Percentiles rank a stretch among this genome's conserved stretches.
Evolutionary conservation across 2,329 filamentous ascomycete genomes (phyloP).

Genomic region (Paracorniculantispora psalliotae): DNA sequence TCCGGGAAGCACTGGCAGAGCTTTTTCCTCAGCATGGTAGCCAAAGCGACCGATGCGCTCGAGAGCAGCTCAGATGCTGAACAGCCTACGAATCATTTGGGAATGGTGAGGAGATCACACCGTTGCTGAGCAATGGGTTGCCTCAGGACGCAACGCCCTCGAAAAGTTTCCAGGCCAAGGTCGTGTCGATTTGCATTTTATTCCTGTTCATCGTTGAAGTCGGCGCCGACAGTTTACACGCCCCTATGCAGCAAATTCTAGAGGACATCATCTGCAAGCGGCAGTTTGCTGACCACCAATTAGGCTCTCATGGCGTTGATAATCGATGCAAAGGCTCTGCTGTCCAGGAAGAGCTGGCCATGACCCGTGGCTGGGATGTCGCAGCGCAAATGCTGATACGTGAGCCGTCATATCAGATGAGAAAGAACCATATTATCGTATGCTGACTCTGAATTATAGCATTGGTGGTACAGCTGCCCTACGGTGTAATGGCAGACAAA

Average conservation of each 20-base stretch:
- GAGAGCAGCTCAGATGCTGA: no score
- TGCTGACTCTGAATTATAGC: conserved; percentile 20
- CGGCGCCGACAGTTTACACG: neutral
- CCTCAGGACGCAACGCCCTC: neutral
- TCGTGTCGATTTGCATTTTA: neutral
- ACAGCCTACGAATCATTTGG: no score
- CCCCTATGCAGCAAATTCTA: conserved; percentile 41
- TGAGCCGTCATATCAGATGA: conserved; percentile 20
- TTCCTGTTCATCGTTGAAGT: neutral
- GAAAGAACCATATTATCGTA: neutral
- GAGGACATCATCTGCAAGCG: conserved; percentile 49
- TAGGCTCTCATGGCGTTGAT: conserved; percentile 29
- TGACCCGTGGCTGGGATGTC: conserved; percentile 43
- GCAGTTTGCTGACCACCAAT: conserved; percentile 38
- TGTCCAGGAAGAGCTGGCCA: conserved; percentile 48
- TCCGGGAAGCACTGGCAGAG: no score
- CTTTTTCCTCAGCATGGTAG: no score
- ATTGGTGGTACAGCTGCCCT: conserved; percentile 39
- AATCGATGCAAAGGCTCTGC: conserved; percentile 42
- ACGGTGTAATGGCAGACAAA: conserved; percentile 41
- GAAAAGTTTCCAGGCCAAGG: neutral
- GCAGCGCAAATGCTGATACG: conserved; percentile 43
- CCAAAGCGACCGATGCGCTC: no score
- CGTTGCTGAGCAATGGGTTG: no score
- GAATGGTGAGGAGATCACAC: no score